These are phyloP conservation scores for Phytophthora chlamydospora DNA, from an alignment of 352 stramenopile species.

Conservation along the genomic window DNA sequence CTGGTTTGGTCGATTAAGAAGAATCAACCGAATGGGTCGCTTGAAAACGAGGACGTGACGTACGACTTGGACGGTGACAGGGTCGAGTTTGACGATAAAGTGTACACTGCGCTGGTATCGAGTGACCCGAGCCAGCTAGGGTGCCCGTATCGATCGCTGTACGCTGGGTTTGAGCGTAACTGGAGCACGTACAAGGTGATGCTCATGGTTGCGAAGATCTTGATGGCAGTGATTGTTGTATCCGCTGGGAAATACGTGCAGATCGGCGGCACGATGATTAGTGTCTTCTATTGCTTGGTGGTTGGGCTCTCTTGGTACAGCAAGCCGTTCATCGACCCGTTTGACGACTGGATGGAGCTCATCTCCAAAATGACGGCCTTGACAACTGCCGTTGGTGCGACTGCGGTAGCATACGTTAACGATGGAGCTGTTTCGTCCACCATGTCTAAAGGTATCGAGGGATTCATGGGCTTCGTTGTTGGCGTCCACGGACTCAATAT, in stretches of 20 bases:
- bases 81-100: slow-evolving; percentile 45
- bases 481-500: slow-evolving; percentile 45
- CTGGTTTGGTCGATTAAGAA: slow-evolving; percentile 32
- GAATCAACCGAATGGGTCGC: slow-evolving; percentile 43
- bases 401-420: slow-evolving; percentile 13
- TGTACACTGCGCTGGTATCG: slow-evolving; percentile 41
- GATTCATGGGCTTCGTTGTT: slow-evolving; percentile 32
- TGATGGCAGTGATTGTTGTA: slow-evolving; percentile 40
- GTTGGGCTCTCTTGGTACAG: slow-evolving; percentile 34
- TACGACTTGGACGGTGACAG: slow-evolving; percentile 48
- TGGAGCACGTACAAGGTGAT: slow-evolving; percentile 58
- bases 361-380: slow-evolving; percentile 40
- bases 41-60: slow-evolving; percentile 44
- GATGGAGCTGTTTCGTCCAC: not conserved
- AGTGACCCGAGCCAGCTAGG: slow-evolving; percentile 43
- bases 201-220: slow-evolving; percentile 45
- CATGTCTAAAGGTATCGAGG: slow-evolving; percentile 5
- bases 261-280: slow-evolving; percentile 23
- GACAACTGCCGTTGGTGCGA: slow-evolving; percentile 34
- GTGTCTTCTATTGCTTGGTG: slow-evolving; percentile 34
- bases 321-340: slow-evolving; percentile 48
- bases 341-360: slow-evolving; percentile 54
- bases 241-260: slow-evolving; percentile 11
- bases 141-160: slow-evolving; percentile 57
- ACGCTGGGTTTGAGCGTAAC: slow-evolving; percentile 49